These are phyloP conservation scores for Aspergillus tubingensis DNA, from an alignment of 2,329 filamentous ascomycete species.

Conservation along the genomic window DNA sequence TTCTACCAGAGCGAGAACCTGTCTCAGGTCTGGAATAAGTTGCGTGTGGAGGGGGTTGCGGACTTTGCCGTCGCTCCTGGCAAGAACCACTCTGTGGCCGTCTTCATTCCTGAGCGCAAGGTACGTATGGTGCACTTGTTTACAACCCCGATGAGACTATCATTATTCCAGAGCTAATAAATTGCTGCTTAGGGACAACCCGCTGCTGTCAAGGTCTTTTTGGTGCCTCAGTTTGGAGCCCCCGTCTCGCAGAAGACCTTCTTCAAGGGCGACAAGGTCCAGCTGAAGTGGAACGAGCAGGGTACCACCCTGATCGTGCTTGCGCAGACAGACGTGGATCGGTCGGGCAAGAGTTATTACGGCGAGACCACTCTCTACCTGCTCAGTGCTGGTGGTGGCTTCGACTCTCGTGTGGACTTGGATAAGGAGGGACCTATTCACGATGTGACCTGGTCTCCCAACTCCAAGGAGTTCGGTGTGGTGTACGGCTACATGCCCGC, in stretches of 20 bases:
- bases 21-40: conserved; percentile 88
- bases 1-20: conserved; percentile 91
- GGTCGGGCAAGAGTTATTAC: conserved; percentile 98
- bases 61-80: conserved; percentile 90
- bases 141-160: neutral
- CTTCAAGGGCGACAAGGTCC: conserved; percentile 98
- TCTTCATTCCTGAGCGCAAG: conserved; percentile 95
- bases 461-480: conserved; percentile 95
- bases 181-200: conserved; percentile 72
- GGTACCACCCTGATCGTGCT: conserved; percentile 91
- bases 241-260: conserved; percentile 97
- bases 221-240: conserved; percentile 79
- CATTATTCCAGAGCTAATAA: neutral
- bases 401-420: conserved; percentile 86
- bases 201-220: conserved; percentile 89
- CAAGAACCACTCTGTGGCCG: conserved; percentile 85
- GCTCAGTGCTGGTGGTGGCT: conserved; percentile 84
- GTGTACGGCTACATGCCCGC: conserved; percentile 99
- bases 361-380: conserved; percentile 97
- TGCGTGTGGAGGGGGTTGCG: conserved; percentile 84
- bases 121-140: conserved; percentile 50
- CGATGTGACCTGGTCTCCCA: conserved; percentile 97
- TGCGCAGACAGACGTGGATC: conserved; percentile 96
- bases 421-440: conserved; percentile 98
- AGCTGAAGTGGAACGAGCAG: conserved; percentile 94